Base-by-base conservation (phyloP, 345 rosid genomes). In the Excoecaria cochinchinensis region DNA sequence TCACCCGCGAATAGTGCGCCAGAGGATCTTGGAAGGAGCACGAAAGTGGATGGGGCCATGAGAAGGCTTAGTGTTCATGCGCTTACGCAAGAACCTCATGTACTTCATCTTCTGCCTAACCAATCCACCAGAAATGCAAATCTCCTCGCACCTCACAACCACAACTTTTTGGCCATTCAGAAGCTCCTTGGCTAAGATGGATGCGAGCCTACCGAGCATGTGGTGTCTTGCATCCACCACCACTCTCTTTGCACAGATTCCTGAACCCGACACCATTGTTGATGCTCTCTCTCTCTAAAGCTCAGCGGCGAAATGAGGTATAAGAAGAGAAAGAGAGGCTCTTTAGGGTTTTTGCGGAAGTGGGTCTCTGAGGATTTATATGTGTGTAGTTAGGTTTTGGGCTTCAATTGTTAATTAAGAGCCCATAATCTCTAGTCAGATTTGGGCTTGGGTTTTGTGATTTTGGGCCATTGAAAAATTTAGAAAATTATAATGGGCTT, bases 41-140 rank as follows among this genome's bases (percentile, higher is more conserved):
- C 84, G 71, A 66, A 81, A 81, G 44, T 81, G 84, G 62, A 81
- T 81, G 64, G 84, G 84, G 3, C 84, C 84, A n/a, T 81, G 84
- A 42, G 84, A 80, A 58, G 83, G 83, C 70, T 80, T 80, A 16
- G 83, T 80, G 74, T 80, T 80, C 82, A 71, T 74, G 21, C 78
- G 78, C 51, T 75, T 75, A n/a, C 78, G 64, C 67, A 75, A 58
- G 78, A 76, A 76, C 55, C 79, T 50, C 74, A 76, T n/a, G 69
- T 69, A 76, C 74, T 76, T 76, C 79, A 76, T 76, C 61, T 76
- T 76, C 58, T 76, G 79, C 55, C 79, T 76, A 4, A 76, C 79
- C 51, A 76, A 24, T 2, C 79, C 79, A 69, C 83, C 79, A 55
- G 79, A 76, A 40, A 80, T 38, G 60, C 79, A 80, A 21, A 80